Evolutionary conservation across 78 protist genomes (phyloP).

Genomic region (Monocercomonoides exilis): DNA sequence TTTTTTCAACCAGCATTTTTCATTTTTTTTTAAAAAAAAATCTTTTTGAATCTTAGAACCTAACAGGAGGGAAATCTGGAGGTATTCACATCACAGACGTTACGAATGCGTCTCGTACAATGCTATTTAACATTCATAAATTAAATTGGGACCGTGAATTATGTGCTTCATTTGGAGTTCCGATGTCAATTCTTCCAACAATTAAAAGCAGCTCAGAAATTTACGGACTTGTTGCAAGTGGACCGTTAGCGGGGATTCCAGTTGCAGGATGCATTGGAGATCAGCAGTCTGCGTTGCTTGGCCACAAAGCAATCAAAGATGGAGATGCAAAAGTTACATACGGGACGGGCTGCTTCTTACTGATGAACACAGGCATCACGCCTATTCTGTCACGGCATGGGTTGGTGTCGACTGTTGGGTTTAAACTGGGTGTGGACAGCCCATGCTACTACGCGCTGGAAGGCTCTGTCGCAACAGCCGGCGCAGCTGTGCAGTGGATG

Average conservation of each 20-base stretch:
- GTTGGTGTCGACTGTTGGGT: conserved; percentile 85
- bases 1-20: not conserved
- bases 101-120: conserved; percentile 90
- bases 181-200: conserved; percentile 16
- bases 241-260: conserved; percentile 19
- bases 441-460: conserved; percentile 41
- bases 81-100: conserved; percentile 82
- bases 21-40: too few relatives aligned
- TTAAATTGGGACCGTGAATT: conserved; percentile 66
- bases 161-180: conserved; percentile 23
- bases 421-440: conserved; percentile 49
- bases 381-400: conserved; percentile 59
- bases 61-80: conserved; percentile 64
- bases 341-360: conserved; percentile 94
- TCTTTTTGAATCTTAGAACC: conserved; percentile 37
- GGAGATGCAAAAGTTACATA: conserved; percentile 79
- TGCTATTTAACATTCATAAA: conserved; percentile 81
- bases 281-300: conserved; percentile 93
- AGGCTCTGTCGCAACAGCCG: conserved; percentile 81
- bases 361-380: conserved; percentile 69
- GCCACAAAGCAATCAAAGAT: conserved; percentile 70
- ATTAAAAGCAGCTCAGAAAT: conserved; percentile 7
- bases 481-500: conserved; percentile 70
- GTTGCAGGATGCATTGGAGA: conserved; percentile 72
- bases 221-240: conserved; percentile 12